Evolutionary conservation across 345 rosid species (phyloP).

Genomic region (Salix exigua): DNA sequence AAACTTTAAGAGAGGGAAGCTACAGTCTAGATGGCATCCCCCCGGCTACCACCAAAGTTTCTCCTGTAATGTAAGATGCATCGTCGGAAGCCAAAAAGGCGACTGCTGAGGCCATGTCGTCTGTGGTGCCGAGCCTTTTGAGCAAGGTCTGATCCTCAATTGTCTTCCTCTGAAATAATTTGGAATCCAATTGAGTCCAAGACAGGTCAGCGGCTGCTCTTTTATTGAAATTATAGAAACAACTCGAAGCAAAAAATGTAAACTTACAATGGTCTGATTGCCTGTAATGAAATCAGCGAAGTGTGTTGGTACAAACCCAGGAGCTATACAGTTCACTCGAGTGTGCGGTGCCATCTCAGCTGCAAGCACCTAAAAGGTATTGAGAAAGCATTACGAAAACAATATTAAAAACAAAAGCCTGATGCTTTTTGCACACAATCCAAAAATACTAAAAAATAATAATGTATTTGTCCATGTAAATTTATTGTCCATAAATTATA

Average conservation of each 20-base stretch:
- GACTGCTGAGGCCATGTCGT: slow-evolving; percentile 67
- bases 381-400: background rate
- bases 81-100: slow-evolving; percentile 85
- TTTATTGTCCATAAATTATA: too few species aligned
- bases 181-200: background rate
- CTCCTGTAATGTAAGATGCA: slow-evolving; percentile 72
- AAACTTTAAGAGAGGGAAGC: background rate
- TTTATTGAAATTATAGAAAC: background rate
- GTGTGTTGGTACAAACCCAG: slow-evolving; percentile 86
- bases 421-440: too few species aligned
- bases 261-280: slow-evolving; percentile 47
- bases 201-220: background rate
- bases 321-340: slow-evolving; percentile 83
- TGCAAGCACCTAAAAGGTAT: slow-evolving; percentile 67
- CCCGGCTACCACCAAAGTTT: slow-evolving; percentile 75
- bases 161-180: slow-evolving; percentile 37
- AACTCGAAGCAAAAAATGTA: background rate
- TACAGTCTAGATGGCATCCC: slow-evolving; percentile 76
- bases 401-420: too few species aligned
- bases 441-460: too few species aligned
- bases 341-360: slow-evolving; percentile 72
- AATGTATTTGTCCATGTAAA: too few species aligned
- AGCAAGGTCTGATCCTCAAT: slow-evolving; percentile 57
- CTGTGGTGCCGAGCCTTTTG: slow-evolving; percentile 67
- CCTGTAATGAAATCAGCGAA: slow-evolving; percentile 58